These are phyloP conservation scores for Geranium brycei DNA, from an alignment of 345 rosid species.

Conservation along the genomic window DNA sequence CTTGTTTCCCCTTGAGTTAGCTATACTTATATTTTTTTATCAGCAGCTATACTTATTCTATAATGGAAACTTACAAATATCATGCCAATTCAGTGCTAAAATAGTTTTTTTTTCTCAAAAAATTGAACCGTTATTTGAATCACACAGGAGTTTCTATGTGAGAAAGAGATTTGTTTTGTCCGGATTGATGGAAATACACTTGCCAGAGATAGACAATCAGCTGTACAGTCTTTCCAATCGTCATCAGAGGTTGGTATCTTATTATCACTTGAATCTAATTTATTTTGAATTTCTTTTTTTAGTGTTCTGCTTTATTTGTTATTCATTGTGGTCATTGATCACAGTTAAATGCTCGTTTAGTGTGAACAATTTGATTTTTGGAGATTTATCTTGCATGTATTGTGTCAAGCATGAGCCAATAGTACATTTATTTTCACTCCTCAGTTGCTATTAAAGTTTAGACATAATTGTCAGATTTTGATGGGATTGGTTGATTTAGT, in stretches of 20 bases:
- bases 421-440: too few relatives aligned
- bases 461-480: too few relatives aligned
- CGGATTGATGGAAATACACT: conserved; percentile 93
- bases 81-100: neutral
- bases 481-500: too few relatives aligned
- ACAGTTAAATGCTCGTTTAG: too few relatives aligned
- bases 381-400: too few relatives aligned
- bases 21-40: too few relatives aligned
- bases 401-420: too few relatives aligned
- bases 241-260: conserved; percentile 42
- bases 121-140: neutral
- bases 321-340: too few relatives aligned
- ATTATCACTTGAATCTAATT: neutral
- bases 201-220: conserved; percentile 77
- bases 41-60: too few relatives aligned
- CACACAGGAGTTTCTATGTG: conserved; percentile 65
- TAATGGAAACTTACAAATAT: neutral
- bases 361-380: neutral
- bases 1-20: too few relatives aligned
- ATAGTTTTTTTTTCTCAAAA: neutral
- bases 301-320: neutral
- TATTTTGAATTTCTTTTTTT: neutral
- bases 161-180: conserved; percentile 67
- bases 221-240: conserved; percentile 59
- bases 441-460: too few relatives aligned